phyloP scores from a whole-genome alignment of 2,329 filamentous ascomycete species.

The Zasmidium cellare region DNA sequence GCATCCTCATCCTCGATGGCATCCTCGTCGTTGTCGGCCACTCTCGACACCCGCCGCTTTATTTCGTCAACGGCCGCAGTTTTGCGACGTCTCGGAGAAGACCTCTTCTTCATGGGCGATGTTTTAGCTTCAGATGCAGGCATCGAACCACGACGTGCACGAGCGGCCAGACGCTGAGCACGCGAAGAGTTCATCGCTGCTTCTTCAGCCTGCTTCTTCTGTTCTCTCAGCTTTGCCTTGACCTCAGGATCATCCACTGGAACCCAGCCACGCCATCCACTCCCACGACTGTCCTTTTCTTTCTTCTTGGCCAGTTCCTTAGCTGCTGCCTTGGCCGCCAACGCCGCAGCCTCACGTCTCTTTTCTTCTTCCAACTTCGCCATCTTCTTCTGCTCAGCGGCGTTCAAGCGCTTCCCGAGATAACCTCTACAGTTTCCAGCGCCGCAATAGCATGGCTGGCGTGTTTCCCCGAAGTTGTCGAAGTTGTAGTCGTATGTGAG shows the following conservation, averaged over 20 bases:
- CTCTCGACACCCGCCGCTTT: background rate
- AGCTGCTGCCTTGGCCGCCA: slow-evolving; percentile 27
- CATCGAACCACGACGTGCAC: slow-evolving; percentile 3
- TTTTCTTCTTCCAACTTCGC: slow-evolving; percentile 29
- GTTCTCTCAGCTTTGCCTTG: slow-evolving; percentile 27
- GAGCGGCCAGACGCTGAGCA: slow-evolving; percentile 28
- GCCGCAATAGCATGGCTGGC: slow-evolving; percentile 63
- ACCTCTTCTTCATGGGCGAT: slow-evolving; percentile 13
- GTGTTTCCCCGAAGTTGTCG: slow-evolving; percentile 43
- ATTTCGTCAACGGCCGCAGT: slow-evolving; percentile 8
- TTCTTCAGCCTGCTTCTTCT: slow-evolving; percentile 31
- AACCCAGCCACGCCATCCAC: slow-evolving; percentile 33
- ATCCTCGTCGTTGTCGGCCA: slow-evolving; percentile 8
- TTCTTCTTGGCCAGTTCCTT: slow-evolving; percentile 33
- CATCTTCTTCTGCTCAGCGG: slow-evolving; percentile 31
- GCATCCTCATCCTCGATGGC: slow-evolving; percentile 15
- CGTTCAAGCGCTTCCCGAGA: slow-evolving; percentile 41
- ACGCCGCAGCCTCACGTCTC: slow-evolving; percentile 26
- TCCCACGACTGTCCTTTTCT: slow-evolving; percentile 26
- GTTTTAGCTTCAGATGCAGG: background rate
- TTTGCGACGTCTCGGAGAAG: slow-evolving; percentile 13
- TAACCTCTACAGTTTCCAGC: slow-evolving; percentile 62
- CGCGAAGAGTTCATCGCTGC: slow-evolving; percentile 29
- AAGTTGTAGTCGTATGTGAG: slow-evolving; percentile 91
- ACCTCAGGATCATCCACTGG: slow-evolving; percentile 31